Base-by-base conservation (phyloP, 176 grass and related monocot species). In the Musa schizocarpa region DNA sequence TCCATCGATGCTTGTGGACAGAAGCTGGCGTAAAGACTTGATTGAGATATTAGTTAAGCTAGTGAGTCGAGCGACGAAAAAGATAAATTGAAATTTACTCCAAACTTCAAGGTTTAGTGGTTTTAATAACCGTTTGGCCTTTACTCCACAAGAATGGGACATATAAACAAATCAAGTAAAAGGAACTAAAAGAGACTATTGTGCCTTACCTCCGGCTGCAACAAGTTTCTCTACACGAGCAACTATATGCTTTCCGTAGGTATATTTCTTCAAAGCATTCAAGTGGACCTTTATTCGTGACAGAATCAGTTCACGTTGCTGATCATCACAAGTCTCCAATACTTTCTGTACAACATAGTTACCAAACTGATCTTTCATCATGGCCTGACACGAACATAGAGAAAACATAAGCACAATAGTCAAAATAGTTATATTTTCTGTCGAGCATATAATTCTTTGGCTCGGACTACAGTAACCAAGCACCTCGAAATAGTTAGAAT, bases 311-410 rank as follows among this genome's bases (percentile, higher is more conserved):
- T 77, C 75, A 19, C 75, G 75, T 52, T 77, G 75, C 75, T 53
- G 58, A 77, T 77, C 49, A 65, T 77, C 75, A 65, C 75, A 77
- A 19, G 75, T 77, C 75, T 77, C 75, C 48, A 77, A 26, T 16
- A 77, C 75, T 77, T 77, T 77, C 59, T 77, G 75, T 25, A 77
- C 61, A 77, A 77, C 75, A 50, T 77, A 77, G 75, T 77, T 77
- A 53, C 59, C 75, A 65, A 77, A 77, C 57, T 77, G 75, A 77
- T 77, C 75, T 65, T 77, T 77, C 75, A 77, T 77, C 75, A 77
- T 77, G 1, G 61, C 75, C 75, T 77, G 61, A 51, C 34, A 77
- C 1, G 1, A 13, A 74, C 25, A 52, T 43, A 48, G 7, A 43
- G 5, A 74, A 12, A 58, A 19, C 1, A n/a, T 20, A 17, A 59